Evolutionary conservation across 169 alveolate species (phyloP).

Genomic region (Cryptosporidium xiaoi): DNA sequence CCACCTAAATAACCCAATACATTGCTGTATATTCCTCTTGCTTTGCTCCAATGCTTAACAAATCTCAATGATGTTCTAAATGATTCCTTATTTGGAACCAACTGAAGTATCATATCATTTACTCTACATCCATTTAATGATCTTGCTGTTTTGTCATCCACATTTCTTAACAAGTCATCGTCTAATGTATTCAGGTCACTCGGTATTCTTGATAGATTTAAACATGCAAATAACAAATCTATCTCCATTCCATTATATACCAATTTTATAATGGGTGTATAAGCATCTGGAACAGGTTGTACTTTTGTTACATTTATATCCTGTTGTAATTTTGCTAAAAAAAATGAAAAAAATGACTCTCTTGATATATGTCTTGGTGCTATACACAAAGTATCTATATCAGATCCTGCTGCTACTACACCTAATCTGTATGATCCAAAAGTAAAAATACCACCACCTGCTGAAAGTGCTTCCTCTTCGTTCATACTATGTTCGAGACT

Average conservation of each 20-base stretch:
- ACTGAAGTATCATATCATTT: conserved; percentile 91
- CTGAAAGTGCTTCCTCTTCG: conserved; percentile 88
- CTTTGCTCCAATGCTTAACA: conserved; percentile 97
- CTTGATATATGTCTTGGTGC: conserved; percentile 95
- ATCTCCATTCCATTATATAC: conserved; percentile 93
- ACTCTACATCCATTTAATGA: conserved; percentile 94
- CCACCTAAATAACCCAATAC: conserved; percentile 96
- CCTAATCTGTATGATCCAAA: conserved; percentile 98
- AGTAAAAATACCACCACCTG: conserved; percentile 92
- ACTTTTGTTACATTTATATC: conserved; percentile 91
- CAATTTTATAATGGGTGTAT: conserved; percentile 96
- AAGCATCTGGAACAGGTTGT: conserved; percentile 95
- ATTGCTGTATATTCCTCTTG: conserved; percentile 97
- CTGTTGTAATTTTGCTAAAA: conserved; percentile 89
- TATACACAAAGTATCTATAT: conserved; percentile 97
- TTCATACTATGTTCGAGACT: conserved; percentile 86
- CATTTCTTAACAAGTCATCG: conserved; percentile 83
- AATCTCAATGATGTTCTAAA: conserved; percentile 94
- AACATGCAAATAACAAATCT: conserved; percentile 95
- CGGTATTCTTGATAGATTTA: conserved; percentile 85
- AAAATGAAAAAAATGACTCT: conserved; percentile 91
- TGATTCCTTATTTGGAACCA: conserved; percentile 93
- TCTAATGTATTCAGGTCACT: conserved; percentile 82
- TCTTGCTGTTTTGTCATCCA: conserved; percentile 91
- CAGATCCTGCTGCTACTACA: conserved; percentile 96